Base-by-base conservation (phyloP, 2,329 filamentous ascomycete species). In the Raffaelea ambrosiae region DNA sequence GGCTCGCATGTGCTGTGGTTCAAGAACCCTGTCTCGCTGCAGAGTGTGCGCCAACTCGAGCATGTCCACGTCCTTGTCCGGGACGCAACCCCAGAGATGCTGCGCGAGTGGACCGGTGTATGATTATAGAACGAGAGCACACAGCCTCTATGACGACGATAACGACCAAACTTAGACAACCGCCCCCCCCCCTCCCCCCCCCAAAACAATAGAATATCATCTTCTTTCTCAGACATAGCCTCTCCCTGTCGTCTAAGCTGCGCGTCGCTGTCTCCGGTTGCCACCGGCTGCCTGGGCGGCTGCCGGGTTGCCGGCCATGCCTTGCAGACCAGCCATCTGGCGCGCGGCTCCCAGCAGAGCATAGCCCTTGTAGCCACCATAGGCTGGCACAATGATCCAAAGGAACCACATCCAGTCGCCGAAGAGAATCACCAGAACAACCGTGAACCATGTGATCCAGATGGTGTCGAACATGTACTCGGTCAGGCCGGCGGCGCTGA, bases 381-480 rank as follows among this genome's bases (percentile, higher is more conserved):
- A 81, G 35, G 72, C 74, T 5, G 77, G 77, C 4, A 81, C 69
- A 20, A 73, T 60, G 16, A 66, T 59, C 74, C 75, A 81, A 11
- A 79, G 57, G 19, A 77, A 61, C 76, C 76, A 81, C 14, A 69
- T 86, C 70, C 84, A 84, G 63, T 96, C 89, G 4, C 93, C 93
- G 43, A 91, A 77, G 23, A 95, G 54, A 16, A 84, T 76, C 14
- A 84, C 89, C n/a, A 84, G 65, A 9, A 83, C 66, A 38, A 88
- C 71, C 47, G 83, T 86, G 11, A 79, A 82, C 83, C 90, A 96
- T 0, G 89, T 96, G 70, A 95, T 88, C 79, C 95, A 97, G 46
- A 95, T 72, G 44, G 95, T 79, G 68, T 98, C 93, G 77, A 95
- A 98, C 85, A 97, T 88, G 72, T 94, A 97, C 68, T 96, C 93